phyloP scores from a whole-genome alignment of 78 protist species.

The Dictyostelium capitatum region DNA sequence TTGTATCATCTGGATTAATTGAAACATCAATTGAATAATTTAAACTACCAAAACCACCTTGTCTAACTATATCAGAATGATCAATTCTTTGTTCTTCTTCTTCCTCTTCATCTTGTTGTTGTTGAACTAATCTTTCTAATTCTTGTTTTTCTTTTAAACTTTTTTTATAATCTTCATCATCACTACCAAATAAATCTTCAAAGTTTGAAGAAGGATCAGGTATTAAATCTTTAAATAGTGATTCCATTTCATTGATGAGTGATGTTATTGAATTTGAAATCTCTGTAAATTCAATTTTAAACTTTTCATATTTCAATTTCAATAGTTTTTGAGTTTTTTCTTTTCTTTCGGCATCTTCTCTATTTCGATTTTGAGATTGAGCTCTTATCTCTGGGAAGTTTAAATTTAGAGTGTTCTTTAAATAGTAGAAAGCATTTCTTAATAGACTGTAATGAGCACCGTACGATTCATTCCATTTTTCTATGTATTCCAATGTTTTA shows the following conservation, averaged over 20 bases:
- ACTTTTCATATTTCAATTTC: constrained; percentile 51
- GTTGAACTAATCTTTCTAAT: background rate
- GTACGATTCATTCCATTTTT: constrained; percentile 59
- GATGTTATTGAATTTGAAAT: background rate
- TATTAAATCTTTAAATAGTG: background rate
- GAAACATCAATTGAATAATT: constrained; percentile 38
- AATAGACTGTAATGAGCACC: constrained; percentile 52
- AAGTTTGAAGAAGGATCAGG: constrained; percentile 53
- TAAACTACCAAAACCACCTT: constrained; percentile 80
- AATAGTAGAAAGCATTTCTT: constrained; percentile 33
- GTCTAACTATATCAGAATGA: constrained; percentile 31
- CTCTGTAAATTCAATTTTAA: constrained; percentile 29
- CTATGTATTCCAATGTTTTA: constrained; percentile 58
- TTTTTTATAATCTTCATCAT: constrained; percentile 17
- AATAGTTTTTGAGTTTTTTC: constrained; percentile 55
- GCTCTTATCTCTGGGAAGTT: constrained; percentile 52
- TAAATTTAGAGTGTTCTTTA: constrained; percentile 52
- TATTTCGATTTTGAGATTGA: background rate
- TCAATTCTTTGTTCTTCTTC: background rate
- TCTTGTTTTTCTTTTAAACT: constrained; percentile 3
- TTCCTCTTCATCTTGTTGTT: background rate
- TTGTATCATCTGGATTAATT: constrained; percentile 22
- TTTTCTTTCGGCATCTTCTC: constrained; percentile 54
- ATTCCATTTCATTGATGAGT: constrained; percentile 12
- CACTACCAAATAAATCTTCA: constrained; percentile 63